Conservation (phyloP, 306 rosid genomes). For the Potentilla sterilis region DNA sequence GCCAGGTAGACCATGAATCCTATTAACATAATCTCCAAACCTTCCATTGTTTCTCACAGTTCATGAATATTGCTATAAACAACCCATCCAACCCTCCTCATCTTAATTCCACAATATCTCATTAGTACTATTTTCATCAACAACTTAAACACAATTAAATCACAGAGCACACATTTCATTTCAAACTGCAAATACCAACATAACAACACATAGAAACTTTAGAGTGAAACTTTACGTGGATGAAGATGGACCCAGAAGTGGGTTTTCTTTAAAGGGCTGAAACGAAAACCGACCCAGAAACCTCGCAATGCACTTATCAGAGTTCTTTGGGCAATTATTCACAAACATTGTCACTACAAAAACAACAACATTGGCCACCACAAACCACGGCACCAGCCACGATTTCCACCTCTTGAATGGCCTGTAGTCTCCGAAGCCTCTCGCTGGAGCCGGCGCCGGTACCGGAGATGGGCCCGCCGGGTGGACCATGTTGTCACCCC, state of each 20-base stretch:
- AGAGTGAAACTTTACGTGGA: conserved; percentile 45
- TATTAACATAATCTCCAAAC: background rate
- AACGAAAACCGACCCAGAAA: conserved; percentile 78
- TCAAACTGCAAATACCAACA: background rate
- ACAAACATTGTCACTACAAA: conserved; percentile 56
- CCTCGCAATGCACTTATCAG: conserved; percentile 42
- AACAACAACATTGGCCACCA: conserved; percentile 46
- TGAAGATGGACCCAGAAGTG: conserved; percentile 83
- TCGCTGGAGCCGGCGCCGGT: background rate
- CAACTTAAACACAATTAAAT: background rate
- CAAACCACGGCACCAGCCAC: conserved; percentile 74
- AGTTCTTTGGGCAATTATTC: conserved; percentile 61
- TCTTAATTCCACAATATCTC: conserved; percentile 7
- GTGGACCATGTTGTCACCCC: conserved; percentile 25
- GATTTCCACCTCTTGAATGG: conserved; percentile 61
- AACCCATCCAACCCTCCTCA: background rate
- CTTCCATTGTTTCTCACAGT: background rate
- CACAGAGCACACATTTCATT: background rate
- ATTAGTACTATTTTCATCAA: background rate
- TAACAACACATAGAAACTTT: background rate
- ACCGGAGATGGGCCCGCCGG: conserved; percentile 21
- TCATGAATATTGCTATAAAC: background rate
- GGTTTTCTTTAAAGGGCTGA: conserved; percentile 77
- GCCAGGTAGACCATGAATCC: background rate
- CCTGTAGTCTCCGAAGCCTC: conserved; percentile 21